Evolutionary conservation across 2,329 filamentous ascomycete genomes (phyloP), one percentile per base, ranked within the genome.

Genomic region (Aureobasidium namibiae): DNA sequence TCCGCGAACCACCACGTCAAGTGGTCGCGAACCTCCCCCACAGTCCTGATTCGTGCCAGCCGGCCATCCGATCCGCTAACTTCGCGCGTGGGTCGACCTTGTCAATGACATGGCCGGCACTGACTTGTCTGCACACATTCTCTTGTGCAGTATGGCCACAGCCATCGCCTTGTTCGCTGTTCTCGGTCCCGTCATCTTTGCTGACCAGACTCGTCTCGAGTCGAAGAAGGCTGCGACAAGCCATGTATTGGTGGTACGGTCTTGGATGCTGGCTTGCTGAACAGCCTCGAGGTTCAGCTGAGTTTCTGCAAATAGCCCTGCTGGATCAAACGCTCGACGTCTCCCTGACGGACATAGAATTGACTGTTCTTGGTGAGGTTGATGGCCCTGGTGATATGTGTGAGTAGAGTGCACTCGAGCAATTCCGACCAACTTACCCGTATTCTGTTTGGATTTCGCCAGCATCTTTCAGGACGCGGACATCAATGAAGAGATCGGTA

Each of bases 391-490:
- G 34, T 18, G 23, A 8, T 23, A 23, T n/a, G 13, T 24, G 58
- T 66, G 42, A 66, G 60, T 23, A 49, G 26, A 58, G 8, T 10
- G 23, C 18, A 16, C 21, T 10, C 39, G 21, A 42, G n/a, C 21
- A 23, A n/a, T 11, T 39, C 11, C 2, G 6, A 7, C 5, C 33
- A 18, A 78, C 86, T 73, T 80, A 95, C 88, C 94, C 94, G 70
- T 99, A 99, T 79, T 99, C 95, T 0, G 94, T 99, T 76, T 99
- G 92, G 64, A 99, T 96, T 78, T 99, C 94, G 4, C 95, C 94
- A 1, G 92, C 94, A 76, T 99, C 94, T 72, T 94, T 96, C 64
- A 99, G 76, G 50, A 99, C 94, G 48, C 94, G 81, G 36, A 99
- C 94, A 72, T 99, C 94, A 67, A 99, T 95, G 72, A 97, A 99